These are phyloP conservation scores for Viola pubescens DNA, from an alignment of 441 rosid genomes.

Conservation along the genomic window DNA sequence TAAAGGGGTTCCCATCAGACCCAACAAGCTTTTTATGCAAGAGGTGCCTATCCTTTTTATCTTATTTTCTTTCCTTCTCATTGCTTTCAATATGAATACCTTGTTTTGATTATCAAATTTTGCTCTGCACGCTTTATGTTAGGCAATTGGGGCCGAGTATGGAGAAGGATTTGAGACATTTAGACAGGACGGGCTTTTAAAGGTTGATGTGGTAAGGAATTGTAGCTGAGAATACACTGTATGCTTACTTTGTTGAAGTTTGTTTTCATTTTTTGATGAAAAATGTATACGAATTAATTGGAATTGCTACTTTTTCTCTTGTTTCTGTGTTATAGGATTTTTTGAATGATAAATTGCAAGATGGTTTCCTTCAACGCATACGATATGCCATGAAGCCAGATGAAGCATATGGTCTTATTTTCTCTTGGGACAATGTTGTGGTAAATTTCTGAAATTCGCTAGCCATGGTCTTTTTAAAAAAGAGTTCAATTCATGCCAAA, in stretches of 20 bases:
- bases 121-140: slow-evolving; percentile 13
- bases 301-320: slow-evolving; percentile 6
- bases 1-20: slow-evolving; percentile 44
- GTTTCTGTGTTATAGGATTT: slow-evolving; percentile 48
- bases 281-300: not conserved
- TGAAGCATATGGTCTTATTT: slow-evolving; percentile 92
- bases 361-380: slow-evolving; percentile 83
- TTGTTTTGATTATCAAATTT: slow-evolving; percentile 6
- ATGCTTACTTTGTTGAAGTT: not conserved
- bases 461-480: not conserved
- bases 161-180: slow-evolving; percentile 99
- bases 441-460: slow-evolving; percentile 31
- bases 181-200: slow-evolving; percentile 80
- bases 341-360: slow-evolving; percentile 85
- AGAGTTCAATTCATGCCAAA: slow-evolving; percentile 1
- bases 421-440: slow-evolving; percentile 98
- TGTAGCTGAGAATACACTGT: not conserved
- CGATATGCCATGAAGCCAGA: slow-evolving; percentile 98
- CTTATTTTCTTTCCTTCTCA: not conserved
- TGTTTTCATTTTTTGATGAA: not conserved
- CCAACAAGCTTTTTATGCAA: slow-evolving; percentile 72
- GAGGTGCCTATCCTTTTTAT: slow-evolving; percentile 36
- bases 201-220: slow-evolving; percentile 84
- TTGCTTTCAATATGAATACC: not conserved
- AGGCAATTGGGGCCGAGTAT: slow-evolving; percentile 98